phyloP scores from a whole-genome alignment of 345 rosid genomes.

The Cardamine occulta region DNA sequence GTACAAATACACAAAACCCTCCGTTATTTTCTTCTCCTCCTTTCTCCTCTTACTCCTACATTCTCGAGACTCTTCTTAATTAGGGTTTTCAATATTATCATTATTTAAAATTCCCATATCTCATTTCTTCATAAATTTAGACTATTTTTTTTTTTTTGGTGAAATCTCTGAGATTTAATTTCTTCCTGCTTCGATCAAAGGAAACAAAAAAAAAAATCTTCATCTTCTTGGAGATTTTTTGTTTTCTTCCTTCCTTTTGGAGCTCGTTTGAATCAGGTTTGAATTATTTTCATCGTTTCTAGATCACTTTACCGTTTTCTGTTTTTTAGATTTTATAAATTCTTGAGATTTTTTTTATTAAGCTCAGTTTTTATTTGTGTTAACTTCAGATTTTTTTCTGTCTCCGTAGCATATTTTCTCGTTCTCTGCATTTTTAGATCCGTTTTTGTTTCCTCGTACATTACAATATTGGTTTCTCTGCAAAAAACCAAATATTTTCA shows the following conservation, averaged over 20 bases:
- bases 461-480: constrained; percentile 28
- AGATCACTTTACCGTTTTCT: not conserved
- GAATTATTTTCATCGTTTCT: not conserved
- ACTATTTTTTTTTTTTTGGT: not conserved
- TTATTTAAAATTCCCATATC: not conserved
- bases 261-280: constrained; percentile 36
- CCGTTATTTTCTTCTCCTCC: constrained; percentile 1
- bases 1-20: constrained; percentile 34
- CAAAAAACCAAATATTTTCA: not conserved
- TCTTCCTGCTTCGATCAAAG: not conserved
- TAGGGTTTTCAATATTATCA: not conserved
- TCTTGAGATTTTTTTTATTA: not conserved
- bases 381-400: not conserved
- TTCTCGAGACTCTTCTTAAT: constrained; percentile 23
- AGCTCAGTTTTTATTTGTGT: not conserved
- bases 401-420: not conserved
- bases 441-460: constrained; percentile 33
- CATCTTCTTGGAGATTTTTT: not conserved
- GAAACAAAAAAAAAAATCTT: constrained; percentile 17
- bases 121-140: not conserved
- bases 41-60: constrained; percentile 24
- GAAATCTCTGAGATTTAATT: not conserved
- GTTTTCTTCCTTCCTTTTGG: not conserved
- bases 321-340: not conserved
- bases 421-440: constrained; percentile 1